Percentiles rank a stretch among this genome's conserved stretches.
Evolutionary conservation across 1,284 basidiomycete species (phyloP).

Genomic region (Chalciporus piperatoides): DNA sequence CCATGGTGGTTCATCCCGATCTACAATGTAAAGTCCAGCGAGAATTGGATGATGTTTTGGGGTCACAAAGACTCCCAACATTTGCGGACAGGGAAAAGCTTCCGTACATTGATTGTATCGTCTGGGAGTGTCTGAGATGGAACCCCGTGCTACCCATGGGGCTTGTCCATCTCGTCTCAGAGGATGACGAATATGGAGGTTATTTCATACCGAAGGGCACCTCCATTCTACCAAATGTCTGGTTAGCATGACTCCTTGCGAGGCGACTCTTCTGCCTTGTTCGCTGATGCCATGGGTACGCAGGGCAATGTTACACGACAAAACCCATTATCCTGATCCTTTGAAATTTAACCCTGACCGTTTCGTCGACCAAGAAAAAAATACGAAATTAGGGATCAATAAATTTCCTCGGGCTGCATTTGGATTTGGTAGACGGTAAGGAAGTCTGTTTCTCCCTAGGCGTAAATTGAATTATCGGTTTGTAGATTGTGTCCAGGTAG

Average conservation of each 20-base stretch:
- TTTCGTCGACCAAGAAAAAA: slow-evolving; percentile 22
- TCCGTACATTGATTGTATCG: slow-evolving; percentile 38
- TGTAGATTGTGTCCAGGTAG: slow-evolving; percentile 45
- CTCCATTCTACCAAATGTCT: slow-evolving; percentile 42
- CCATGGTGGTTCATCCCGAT: slow-evolving; percentile 37
- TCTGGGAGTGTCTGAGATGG: slow-evolving; percentile 42
- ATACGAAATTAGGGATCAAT: slow-evolving; percentile 24
- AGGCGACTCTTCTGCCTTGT: neutral
- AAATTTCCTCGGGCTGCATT: slow-evolving; percentile 36
- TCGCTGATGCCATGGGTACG: slow-evolving; percentile 4
- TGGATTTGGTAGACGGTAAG: slow-evolving; percentile 43
- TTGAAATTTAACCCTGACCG: slow-evolving; percentile 25
- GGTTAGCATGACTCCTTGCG: slow-evolving; percentile 23
- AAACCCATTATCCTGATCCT: slow-evolving; percentile 21
- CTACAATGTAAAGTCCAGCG: slow-evolving; percentile 36
- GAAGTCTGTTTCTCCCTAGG: neutral
- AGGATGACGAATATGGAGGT: slow-evolving; percentile 43
- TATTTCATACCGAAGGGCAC: slow-evolving; percentile 45
- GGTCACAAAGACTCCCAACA: slow-evolving; percentile 34
- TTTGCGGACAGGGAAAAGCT: slow-evolving; percentile 36
- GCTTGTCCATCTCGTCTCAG: slow-evolving; percentile 36
- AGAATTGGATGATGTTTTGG: slow-evolving; percentile 35
- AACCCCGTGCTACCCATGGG: slow-evolving; percentile 43
- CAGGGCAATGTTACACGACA: slow-evolving; percentile 31
- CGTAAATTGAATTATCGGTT: neutral